These are phyloP conservation scores for Carex kokanica DNA, from an alignment of 176 grass and related monocot species.

Conservation along the genomic window DNA sequence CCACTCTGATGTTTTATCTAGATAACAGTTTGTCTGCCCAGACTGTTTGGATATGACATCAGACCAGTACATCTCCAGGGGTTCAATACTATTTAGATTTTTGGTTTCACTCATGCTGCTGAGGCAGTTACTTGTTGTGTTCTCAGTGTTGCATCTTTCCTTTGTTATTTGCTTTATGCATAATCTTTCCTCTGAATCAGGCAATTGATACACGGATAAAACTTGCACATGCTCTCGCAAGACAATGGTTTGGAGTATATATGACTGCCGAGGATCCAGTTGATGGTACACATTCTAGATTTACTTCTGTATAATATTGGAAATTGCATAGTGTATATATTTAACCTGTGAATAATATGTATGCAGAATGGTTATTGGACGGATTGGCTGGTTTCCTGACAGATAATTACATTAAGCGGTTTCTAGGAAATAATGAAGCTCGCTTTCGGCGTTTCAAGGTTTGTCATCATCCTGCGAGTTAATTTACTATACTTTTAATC, in stretches of 20 bases:
- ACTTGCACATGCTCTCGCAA: conserved; percentile 82
- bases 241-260: conserved; percentile 97
- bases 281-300: conserved; percentile 52
- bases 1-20: neutral
- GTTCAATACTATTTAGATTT: neutral
- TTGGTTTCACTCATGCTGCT: neutral
- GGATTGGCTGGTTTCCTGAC: conserved; percentile 97
- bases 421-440: conserved; percentile 94
- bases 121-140: neutral
- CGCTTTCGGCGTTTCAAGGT: conserved; percentile 93
- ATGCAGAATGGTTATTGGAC: conserved; percentile 91
- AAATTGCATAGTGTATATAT: neutral
- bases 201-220: conserved; percentile 91
- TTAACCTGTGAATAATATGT: conserved; percentile 35
- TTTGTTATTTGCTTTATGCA: conserved; percentile 3
- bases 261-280: conserved; percentile 77
- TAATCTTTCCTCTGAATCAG: conserved; percentile 32
- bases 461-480: neutral
- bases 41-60: neutral
- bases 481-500: neutral
- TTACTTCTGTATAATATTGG: conserved; percentile 30
- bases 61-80: neutral
- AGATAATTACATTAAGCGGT: conserved; percentile 80
- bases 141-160: conserved; percentile 16
- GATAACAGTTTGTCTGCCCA: neutral